Evolutionary conservation across 805 yeast genomes (phyloP).

Genomic region (Wickerhamomyces pijperi): DNA sequence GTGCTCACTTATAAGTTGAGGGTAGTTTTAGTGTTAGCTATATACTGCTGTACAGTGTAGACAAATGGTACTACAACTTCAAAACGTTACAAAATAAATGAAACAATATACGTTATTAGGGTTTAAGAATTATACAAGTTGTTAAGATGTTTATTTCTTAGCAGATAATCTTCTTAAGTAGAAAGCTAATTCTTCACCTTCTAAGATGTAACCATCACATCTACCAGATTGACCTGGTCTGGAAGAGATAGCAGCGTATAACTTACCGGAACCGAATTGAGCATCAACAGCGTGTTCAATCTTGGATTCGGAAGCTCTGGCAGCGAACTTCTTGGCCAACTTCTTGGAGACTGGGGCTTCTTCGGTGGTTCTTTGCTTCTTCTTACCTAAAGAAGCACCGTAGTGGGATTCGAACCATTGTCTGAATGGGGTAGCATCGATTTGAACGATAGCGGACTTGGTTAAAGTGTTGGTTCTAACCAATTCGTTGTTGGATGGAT

Average conservation of each 20-base stretch:
- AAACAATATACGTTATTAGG: conserved; percentile 4
- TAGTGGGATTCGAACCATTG: conserved; percentile 99
- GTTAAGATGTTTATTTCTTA: conserved; percentile 64
- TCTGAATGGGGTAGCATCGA: conserved; percentile 99
- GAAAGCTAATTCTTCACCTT: conserved; percentile 99
- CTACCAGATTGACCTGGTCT: conserved; percentile 99
- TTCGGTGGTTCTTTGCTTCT: conserved; percentile 44
- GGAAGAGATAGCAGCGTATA: conserved; percentile 96
- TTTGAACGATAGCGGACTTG: conserved; percentile 97
- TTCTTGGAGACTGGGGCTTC: conserved; percentile 58
- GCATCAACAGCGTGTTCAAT: conserved; percentile 85
- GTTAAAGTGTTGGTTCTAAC: conserved; percentile 99
- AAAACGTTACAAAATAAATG: background rate
- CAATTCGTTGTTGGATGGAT: conserved; percentile 99
- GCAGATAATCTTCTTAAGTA: conserved; percentile 99
- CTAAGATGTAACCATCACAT: conserved; percentile 99
- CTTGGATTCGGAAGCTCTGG: conserved; percentile 79
- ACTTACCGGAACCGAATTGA: conserved; percentile 98
- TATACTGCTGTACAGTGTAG: no score
- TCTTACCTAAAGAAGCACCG: conserved; percentile 90
- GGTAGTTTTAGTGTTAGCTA: no score
- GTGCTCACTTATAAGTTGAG: no score
- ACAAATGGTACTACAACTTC: no score
- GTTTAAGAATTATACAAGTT: conserved; percentile 17
- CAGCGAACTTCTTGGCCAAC: conserved; percentile 85